Evolutionary conservation across 345 rosid species (phyloP).

Genomic region (Salix viminalis): DNA sequence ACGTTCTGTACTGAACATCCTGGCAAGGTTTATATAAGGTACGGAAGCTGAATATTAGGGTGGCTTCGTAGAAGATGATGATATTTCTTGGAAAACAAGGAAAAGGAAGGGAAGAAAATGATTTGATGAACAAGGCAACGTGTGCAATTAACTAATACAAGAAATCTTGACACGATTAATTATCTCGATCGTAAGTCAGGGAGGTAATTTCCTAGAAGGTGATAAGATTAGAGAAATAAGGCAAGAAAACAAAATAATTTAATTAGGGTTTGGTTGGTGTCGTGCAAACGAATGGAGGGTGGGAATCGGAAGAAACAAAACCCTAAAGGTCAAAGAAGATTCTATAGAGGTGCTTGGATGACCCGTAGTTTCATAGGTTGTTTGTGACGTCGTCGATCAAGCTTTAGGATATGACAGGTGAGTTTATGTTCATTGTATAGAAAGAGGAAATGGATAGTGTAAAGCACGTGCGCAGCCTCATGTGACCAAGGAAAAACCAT

Average conservation of each 20-base stretch:
- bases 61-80: neutral
- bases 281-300: neutral
- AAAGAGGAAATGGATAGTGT: neutral
- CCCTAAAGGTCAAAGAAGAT: neutral
- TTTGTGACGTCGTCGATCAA: neutral
- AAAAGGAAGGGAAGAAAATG: neutral
- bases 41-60: neutral
- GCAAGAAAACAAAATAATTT: neutral
- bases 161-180: neutral
- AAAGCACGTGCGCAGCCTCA: conserved; percentile 43
- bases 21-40: conserved; percentile 11
- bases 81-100: neutral
- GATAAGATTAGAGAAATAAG: neutral
- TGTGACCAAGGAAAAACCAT: conserved; percentile 7
- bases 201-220: conserved; percentile 37
- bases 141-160: too few relatives aligned
- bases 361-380: conserved; percentile 28
- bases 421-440: conserved; percentile 6
- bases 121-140: neutral
- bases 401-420: neutral
- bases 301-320: conserved; percentile 19
- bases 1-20: neutral
- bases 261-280: neutral
- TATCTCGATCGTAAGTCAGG: neutral
- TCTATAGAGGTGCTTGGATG: conserved; percentile 19